Percentiles rank a stretch among this genome's conserved stretches.
Conservation (phyloP, 2,329 filamentous ascomycete genomes). For the Sclerotinia sclerotiorum region DNA sequence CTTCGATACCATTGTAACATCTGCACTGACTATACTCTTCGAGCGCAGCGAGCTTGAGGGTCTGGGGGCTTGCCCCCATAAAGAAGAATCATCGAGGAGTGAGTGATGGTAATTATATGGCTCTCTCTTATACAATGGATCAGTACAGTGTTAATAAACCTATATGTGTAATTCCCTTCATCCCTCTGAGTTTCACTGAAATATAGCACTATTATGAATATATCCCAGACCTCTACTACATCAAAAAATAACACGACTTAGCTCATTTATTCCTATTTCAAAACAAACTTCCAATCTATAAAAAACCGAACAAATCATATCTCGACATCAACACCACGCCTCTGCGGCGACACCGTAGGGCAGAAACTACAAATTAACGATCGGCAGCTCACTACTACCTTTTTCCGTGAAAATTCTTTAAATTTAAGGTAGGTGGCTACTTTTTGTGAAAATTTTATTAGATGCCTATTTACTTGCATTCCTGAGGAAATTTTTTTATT, state of each 20-base stretch:
- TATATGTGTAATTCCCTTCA: no score
- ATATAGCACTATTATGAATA: neutral
- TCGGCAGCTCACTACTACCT: neutral
- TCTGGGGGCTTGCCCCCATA: conserved; percentile 3
- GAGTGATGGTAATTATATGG: no score
- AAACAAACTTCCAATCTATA: neutral
- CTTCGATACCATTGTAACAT: neutral
- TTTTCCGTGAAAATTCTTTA: neutral
- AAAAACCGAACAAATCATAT: neutral
- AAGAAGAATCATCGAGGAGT: neutral
- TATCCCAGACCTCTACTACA: no score
- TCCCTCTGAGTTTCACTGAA: no score
- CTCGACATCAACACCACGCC: neutral
- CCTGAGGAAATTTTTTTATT: neutral
- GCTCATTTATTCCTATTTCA: neutral
- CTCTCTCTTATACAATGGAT: no score
- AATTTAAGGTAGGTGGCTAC: no score
- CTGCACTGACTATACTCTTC: neutral
- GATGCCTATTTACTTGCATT: neutral
- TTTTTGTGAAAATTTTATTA: no score
- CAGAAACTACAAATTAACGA: neutral
- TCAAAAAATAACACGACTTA: no score
- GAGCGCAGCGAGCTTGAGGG: conserved; percentile 12
- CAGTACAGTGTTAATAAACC: no score
- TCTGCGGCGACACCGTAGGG: neutral